Base-by-base conservation (phyloP, 202 grass and related monocot genomes). In the Schoenoplectus triqueter region DNA sequence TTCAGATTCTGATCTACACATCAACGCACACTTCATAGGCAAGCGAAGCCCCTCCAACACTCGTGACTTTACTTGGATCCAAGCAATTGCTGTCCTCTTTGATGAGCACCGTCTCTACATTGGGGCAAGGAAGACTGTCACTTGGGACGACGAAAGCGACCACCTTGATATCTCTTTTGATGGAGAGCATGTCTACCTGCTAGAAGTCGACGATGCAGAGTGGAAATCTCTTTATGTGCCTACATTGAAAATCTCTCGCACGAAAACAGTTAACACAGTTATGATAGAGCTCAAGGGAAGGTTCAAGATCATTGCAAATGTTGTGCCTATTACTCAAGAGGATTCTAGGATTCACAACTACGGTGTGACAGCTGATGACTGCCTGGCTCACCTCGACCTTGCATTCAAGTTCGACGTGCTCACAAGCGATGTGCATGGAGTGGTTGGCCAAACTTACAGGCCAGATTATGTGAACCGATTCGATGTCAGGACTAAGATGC, bases 361-460 rank as follows among this genome's bases (percentile, higher is more conserved):
- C 4, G 87, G 85, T 6, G 54, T 88, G 4, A 66, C 82, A 0
- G 8, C 41, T 0, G 79, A 76, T 17, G 89, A 91, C 86, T 84
- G 84, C 66, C 71, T 91, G 2, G 83, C 83, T 4, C 89, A 91
- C 83, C 83, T 91, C 4, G 86, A 91, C 69, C 83, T 92, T 0
- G 72, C 81, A 0, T 90, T 88, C 88, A 90, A 88, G 85, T 84
- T 92, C n/a, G 78, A 87, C 10, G 15, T 48, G 2, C 88, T 89
- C 61, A 88, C 88, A 0, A 52, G 11, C 1, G 77, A 87, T 42
- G 87, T 92, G 64, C 75, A 89, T 31, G 90, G 90, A 39, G 78
- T 89, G 15, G 75, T 92, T 5, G 85, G 90, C 1, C 90, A 89
- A 86, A 92, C 85, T 0, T 92, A 92, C 50, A 60, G 73, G 44